Evolutionary conservation across 495 filamentous ascomycete species (phyloP).

Genomic region (Tuber aestivum): DNA sequence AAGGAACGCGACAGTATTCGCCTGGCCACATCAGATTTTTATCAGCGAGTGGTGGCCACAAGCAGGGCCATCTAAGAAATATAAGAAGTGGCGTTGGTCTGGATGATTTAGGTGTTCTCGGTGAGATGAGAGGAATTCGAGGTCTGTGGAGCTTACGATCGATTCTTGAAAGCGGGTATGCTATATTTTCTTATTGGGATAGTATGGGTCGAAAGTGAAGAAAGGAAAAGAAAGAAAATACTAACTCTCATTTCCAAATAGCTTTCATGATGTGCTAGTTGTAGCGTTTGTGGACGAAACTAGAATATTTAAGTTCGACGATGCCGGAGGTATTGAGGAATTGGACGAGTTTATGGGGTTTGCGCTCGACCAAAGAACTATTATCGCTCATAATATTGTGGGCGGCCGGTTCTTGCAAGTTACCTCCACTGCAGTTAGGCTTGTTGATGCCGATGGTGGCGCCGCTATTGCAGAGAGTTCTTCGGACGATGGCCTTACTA

Average conservation of each 20-base stretch:
- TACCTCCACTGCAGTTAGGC: constrained; percentile 56
- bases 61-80: constrained; percentile 78
- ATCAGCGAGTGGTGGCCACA: constrained; percentile 79
- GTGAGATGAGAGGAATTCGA: constrained; percentile 68
- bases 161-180: constrained; percentile 26
- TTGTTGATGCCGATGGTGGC: constrained; percentile 65
- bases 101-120: constrained; percentile 77
- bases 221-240: constrained; percentile 41
- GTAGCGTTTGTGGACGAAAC: constrained; percentile 81
- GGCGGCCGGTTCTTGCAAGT: constrained; percentile 68
- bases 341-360: constrained; percentile 67
- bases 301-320: constrained; percentile 69
- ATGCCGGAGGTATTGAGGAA: constrained; percentile 78
- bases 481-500: constrained; percentile 60
- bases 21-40: constrained; percentile 93
- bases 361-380: constrained; percentile 61
- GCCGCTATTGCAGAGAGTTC: constrained; percentile 53
- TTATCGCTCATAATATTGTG: constrained; percentile 61
- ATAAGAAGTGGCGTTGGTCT: constrained; percentile 90
- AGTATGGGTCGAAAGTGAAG: constrained; percentile 39
- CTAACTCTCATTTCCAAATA: constrained; percentile 35
- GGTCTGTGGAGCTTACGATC: constrained; percentile 58
- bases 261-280: constrained; percentile 61
- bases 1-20: constrained; percentile 51
- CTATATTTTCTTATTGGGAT: not conserved